A percentile compares a stretch with the other conserved stretches of the same genome.
Conservation (phyloP, 345 rosid species). For the Brassica carinata region DNA sequence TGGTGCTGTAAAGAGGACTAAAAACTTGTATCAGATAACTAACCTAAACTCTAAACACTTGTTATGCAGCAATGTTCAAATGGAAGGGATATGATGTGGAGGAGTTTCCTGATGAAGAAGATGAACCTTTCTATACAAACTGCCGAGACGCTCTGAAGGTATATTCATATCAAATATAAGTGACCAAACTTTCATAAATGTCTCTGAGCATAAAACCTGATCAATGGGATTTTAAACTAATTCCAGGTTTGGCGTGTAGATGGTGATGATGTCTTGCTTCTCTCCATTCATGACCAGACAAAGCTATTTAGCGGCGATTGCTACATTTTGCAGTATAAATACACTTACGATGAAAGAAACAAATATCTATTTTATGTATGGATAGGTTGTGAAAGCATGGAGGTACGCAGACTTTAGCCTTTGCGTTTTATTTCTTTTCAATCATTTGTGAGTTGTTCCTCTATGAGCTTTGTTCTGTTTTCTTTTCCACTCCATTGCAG, state of each 20-base stretch:
- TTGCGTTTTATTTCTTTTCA: slow-evolving; percentile 1
- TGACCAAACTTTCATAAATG: slow-evolving; percentile 10
- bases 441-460: slow-evolving; percentile 10
- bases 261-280: slow-evolving; percentile 53
- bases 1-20: neutral
- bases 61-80: slow-evolving; percentile 69
- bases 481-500: slow-evolving; percentile 40
- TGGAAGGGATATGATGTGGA: slow-evolving; percentile 72
- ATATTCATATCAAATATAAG: slow-evolving; percentile 31
- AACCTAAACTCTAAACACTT: slow-evolving; percentile 19
- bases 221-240: neutral
- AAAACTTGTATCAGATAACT: neutral
- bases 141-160: slow-evolving; percentile 66
- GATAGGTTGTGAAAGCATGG: slow-evolving; percentile 66
- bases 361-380: slow-evolving; percentile 66
- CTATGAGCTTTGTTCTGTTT: slow-evolving; percentile 17
- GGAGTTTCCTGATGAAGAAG: slow-evolving; percentile 76
- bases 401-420: slow-evolving; percentile 47
- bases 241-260: slow-evolving; percentile 79
- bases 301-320: slow-evolving; percentile 81
- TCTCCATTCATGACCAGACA: slow-evolving; percentile 62
- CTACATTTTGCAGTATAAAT: slow-evolving; percentile 68
- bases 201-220: slow-evolving; percentile 21
- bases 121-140: slow-evolving; percentile 46
- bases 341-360: slow-evolving; percentile 55